Percentiles rank a stretch among this genome's conserved stretches.
Evolutionary conservation across 1,284 basidiomycete genomes (phyloP).

Genomic region (Paramarasmius palmivorus): DNA sequence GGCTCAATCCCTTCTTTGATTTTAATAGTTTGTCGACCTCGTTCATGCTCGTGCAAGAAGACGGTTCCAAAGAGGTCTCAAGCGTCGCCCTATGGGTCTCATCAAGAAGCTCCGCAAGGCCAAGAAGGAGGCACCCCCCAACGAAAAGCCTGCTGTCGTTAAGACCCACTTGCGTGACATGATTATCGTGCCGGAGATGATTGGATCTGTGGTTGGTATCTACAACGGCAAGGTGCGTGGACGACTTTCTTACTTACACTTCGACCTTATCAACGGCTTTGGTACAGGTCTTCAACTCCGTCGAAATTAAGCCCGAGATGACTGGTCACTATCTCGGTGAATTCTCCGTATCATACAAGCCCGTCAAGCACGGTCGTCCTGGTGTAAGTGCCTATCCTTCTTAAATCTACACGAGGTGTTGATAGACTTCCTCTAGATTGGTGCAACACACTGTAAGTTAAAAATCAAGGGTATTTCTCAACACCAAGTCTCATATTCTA

Average conservation of each 20-base stretch:
- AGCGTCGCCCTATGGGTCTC: constrained; percentile 97
- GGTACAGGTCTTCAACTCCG: constrained; percentile 85
- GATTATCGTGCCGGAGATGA: constrained; percentile 99
- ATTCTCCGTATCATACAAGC: constrained; percentile 93
- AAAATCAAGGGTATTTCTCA: constrained; percentile 7
- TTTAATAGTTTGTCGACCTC: constrained; percentile 83
- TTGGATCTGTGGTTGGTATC: constrained; percentile 93
- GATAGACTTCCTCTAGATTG: constrained; percentile 55
- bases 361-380: constrained; percentile 99
- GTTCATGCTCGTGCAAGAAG: constrained; percentile 98
- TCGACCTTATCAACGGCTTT: background rate
- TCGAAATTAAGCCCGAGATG: constrained; percentile 99
- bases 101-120: constrained; percentile 99
- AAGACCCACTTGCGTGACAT: constrained; percentile 99
- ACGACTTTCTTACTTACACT: background rate
- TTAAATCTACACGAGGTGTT: constrained; percentile 1
- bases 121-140: constrained; percentile 97
- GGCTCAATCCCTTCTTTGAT: constrained; percentile 9
- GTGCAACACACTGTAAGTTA: constrained; percentile 80
- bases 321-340: constrained; percentile 99
- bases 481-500: constrained; percentile 12
- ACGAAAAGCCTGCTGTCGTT: constrained; percentile 98
- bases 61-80: constrained; percentile 98
- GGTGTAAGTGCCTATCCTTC: constrained; percentile 59
- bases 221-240: constrained; percentile 91